Base-by-base conservation (phyloP, 1,139 yeast species). In the Arxiozyma heterogenica region DNA sequence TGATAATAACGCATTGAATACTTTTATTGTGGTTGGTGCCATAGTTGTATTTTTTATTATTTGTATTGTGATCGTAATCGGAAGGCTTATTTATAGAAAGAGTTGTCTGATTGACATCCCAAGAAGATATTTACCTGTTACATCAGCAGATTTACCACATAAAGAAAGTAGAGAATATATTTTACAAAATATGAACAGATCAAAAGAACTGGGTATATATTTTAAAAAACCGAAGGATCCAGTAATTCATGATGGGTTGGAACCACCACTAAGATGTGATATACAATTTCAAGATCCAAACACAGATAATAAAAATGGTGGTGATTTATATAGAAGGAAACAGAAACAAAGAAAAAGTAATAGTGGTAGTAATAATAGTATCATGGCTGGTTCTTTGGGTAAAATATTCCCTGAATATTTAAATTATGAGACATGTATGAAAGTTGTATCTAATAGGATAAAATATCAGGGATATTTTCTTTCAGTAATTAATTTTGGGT, bases 31-130 rank as follows among this genome's bases (percentile, higher is more conserved):
- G 41, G 82, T 87, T 22, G 80, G 82, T 51, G 89, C 86, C 11
- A 79, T 88, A 62, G 88, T 82, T 5, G 72, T 81, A 4, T 82
- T 86, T 57, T 72, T 81, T 1, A 59, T 84, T 0, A 65, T 78
- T 9, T 72, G 81, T 15, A 60, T 81, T 6, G 57, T 80, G 1
- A 67, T 87, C 23, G 73, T 75, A 50, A 61, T 78, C 8, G 67
- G 73, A 1, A 69, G 97, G 56, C 71, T 88, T n/a, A 74, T 83
- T 56, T 77, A 80, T 46, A 76, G 79, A 51, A 74, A 84, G 55
- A 75, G 81, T 47, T 73, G 84, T 30, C 67, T 90, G 61, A 81
- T 81, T 55, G 94, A 85, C 59, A 86, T 90, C 21, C 97, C 97
- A 0, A 75, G 82, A 56, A 73, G 81, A 49, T 89, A 87, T 66